Base-by-base conservation (phyloP, 768 basidiomycete species). In the Sutorius australiensis region DNA sequence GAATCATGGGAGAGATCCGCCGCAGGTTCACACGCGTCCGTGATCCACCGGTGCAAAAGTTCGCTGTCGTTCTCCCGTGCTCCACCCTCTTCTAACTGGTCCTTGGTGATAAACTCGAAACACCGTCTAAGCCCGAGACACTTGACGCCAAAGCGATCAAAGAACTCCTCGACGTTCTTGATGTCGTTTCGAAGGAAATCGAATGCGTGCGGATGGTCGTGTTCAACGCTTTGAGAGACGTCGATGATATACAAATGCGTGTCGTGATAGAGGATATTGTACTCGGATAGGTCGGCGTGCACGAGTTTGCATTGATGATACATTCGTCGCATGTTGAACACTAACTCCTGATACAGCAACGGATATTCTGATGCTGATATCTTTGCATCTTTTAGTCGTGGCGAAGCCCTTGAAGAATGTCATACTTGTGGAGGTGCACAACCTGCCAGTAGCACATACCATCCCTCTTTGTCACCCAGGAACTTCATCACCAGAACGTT, bases 401-500 rank as follows among this genome's bases (percentile, higher is more conserved):
- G 95, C 1, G 93, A 92, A 3, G 95, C 90, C 86, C 93, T 95
- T 43, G 9, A 30, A 44, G 12, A 36, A 13, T 6, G 55, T 58
- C 46, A 39, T 36, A 30, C 34, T 48, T 40, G 21, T 38, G 46
- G 47, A 39, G 52, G 24, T 51, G 31, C 43, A 16, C 46, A 42
- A 28, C 37, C 9, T 17, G 40, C 51, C 9, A 50, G 48, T 16
- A 64, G 33, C 32, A 75, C 82, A 59, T 70, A 92, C 92, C 90
- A 91, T 59, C 92, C 89, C 27, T 87, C 82, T 51, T 75, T 72
- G 61, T 86, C 80, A 7, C 95, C 95, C 14, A 99, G 71, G 67
- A 98, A 98, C 43, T 80, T 80, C 95, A 99, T 98, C 19, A 95
- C 93, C 24, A 99, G 80, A 8, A 99, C 91, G 65, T 99, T 99